These are phyloP conservation scores for Coprinellus micaceus DNA, from an alignment of 768 basidiomycete species.

Conservation along the genomic window DNA sequence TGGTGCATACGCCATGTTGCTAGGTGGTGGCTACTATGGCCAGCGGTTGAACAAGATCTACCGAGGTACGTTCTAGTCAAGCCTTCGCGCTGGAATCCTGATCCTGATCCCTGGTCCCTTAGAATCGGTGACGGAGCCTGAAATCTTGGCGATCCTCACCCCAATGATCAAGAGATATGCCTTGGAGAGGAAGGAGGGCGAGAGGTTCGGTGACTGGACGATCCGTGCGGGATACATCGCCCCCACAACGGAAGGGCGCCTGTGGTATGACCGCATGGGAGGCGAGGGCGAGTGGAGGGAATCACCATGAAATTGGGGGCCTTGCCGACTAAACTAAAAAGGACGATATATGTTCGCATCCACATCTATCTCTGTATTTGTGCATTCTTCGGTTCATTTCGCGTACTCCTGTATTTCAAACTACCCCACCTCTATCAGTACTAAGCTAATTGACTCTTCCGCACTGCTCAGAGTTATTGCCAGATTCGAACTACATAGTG, in stretches of 20 bases:
- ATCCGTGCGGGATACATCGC: conserved; percentile 90
- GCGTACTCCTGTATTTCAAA: too few species aligned
- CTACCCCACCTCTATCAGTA: too few species aligned
- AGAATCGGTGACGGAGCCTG: conserved; percentile 88
- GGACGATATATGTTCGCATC: too few species aligned
- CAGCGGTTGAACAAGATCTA: conserved; percentile 96
- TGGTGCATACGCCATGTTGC: conserved; percentile 88
- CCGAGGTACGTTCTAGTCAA: conserved; percentile 47
- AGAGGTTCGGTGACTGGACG: conserved; percentile 94
- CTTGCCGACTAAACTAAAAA: too few species aligned
- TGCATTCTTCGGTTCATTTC: too few species aligned
- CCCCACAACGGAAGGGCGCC: conserved; percentile 74
- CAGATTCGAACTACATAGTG: too few species aligned
- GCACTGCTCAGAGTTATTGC: too few species aligned
- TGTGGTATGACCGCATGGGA: conserved; percentile 84
- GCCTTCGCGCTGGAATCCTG: neutral
- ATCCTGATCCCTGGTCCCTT: conserved; percentile 4
- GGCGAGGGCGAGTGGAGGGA: conserved; percentile 63
- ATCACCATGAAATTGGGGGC: conserved; percentile 14
- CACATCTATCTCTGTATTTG: neutral
- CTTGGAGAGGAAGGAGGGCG: conserved; percentile 78
- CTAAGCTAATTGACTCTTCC: too few species aligned
- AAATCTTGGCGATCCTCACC: conserved; percentile 81
- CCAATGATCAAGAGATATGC: conserved; percentile 97
- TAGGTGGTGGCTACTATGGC: conserved; percentile 94